Percentiles rank a stretch among this genome's conserved stretches.
Evolutionary conservation across 2,329 filamentous ascomycete genomes (phyloP).

Genomic region (Aulographum hederae): DNA sequence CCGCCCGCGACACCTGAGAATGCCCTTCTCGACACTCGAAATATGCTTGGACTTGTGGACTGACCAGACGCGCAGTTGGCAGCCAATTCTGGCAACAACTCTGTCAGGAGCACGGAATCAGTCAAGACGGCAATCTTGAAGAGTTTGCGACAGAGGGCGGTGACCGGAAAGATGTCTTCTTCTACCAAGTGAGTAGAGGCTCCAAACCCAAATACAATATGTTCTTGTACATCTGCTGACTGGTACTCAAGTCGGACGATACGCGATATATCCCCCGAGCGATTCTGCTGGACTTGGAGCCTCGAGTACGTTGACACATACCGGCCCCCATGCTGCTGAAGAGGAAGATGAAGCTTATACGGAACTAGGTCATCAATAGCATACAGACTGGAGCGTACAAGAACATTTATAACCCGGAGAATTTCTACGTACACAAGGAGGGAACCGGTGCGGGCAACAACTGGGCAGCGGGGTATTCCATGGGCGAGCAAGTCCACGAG

Average conservation of each 20-base stretch:
- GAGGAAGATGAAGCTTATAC: too few relatives aligned
- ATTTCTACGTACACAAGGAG: slow-evolving; percentile 92
- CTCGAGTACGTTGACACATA: slow-evolving; percentile 51
- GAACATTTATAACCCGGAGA: slow-evolving; percentile 99
- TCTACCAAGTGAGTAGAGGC: slow-evolving; percentile 48
- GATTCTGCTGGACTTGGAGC: slow-evolving; percentile 88
- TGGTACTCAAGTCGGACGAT: slow-evolving; percentile 63
- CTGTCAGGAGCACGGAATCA: slow-evolving; percentile 95
- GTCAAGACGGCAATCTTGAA: slow-evolving; percentile 88
- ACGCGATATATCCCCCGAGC: slow-evolving; percentile 94
- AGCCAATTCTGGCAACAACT: slow-evolving; percentile 99
- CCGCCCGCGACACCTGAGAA: too few relatives aligned
- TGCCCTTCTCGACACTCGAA: too few relatives aligned
- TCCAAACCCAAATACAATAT: slow-evolving; percentile 1
- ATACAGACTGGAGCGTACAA: slow-evolving; percentile 90
- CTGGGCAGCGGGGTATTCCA: slow-evolving; percentile 92
- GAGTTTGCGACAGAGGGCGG: slow-evolving; percentile 96
- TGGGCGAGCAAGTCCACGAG: slow-evolving; percentile 79
- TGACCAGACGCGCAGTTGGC: too few relatives aligned
- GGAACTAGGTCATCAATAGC: slow-evolving; percentile 62
- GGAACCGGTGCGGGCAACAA: slow-evolving; percentile 93
- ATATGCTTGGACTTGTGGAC: slow-evolving; percentile 6
- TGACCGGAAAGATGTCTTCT: slow-evolving; percentile 97
- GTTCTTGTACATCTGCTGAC: too few relatives aligned
- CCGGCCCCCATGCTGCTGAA: too few relatives aligned